Evolutionary conservation across 1,139 yeast species (phyloP), one percentile per base, ranked within the genome.

Genomic region (Suhomyces maxii): DNA sequence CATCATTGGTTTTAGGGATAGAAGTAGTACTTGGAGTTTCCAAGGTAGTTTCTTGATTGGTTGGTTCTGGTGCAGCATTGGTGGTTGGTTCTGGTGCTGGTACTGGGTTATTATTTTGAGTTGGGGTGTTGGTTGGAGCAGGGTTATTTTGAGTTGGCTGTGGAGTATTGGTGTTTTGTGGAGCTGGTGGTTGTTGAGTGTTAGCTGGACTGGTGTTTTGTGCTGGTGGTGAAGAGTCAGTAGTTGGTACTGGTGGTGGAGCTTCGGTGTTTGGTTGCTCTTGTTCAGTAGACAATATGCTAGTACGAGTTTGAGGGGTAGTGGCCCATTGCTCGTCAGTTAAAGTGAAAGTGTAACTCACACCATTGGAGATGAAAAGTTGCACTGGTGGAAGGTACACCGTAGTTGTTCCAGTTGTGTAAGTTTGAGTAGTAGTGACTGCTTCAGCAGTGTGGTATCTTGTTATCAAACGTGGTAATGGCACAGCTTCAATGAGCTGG

Each of bases 341-440:
- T 49, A 78, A 64, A 39, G 89, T 83, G 53, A 71, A 70, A 8
- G 90, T 84, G 54, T 75, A 81, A 35, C 87, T 81, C 34, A 70
- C 79, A 49, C 81, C 86, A 59, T 81, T 79, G 37, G 86, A 80
- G 45, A 85, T 75, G 40, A 83, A 71, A 37, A 83, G 70, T 59
- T 84, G 81, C 31, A 85, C 89, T n/a, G 89, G 82, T 42, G 90
- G 89, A 47, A 85, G 79, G 49, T 77, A 72, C 28, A 79, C 69
- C 8, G 86, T 77, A 37, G 83, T 76, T 6, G 86, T 82, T 8
- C 84, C 79, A 1, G 87, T 83, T 23, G 82, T 73, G 52, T 72
- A 71, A 23, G 81, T 76, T 46, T 76, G 68, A 1, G 83, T 77
- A 12, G 73, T 71, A 2, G 86, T 82, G 26, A 81, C 81, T 2